Base-by-base conservation (phyloP, 495 filamentous ascomycete genomes). In the Hyaloscypha finlandica region DNA sequence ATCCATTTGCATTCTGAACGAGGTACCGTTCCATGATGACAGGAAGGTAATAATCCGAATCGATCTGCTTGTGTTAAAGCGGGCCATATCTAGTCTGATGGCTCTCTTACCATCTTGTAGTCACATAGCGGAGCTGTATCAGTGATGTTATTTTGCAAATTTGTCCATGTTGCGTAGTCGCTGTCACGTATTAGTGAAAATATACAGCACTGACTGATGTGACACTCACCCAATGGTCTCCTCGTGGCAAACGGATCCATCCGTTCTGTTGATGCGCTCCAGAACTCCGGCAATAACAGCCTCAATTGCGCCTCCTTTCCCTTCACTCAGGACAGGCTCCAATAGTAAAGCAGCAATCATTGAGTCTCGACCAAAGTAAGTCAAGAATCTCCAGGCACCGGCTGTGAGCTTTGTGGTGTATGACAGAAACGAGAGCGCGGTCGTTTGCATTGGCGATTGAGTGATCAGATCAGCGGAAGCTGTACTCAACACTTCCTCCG, bases 321-420 rank as follows among this genome's bases (percentile, higher is more conserved):
- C 86, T 57, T 78, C 76, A 66, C 85, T 88, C 8, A 90, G 77
- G 11, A 89, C 78, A 11, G 85, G 82, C 64, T 84, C 78, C 19
- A 90, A 70, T 3, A 89, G 76, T 12, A 90, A 78, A 30, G 82
- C 73, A 0, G 84, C 80, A 58, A 90, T 86, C 77, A 90, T 85
- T 52, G 81, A 85, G 68, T 90, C 87, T 5, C 87, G 81, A 3
- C 87, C 87, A 74, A 89, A 90, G 66, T 90, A 90, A 1, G 86
- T 90, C 61, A 90, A 71, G 65, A 88, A 90, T 14, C 86, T 77
- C 87, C 87, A 90, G n/a, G 85, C 84, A 19, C 87, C 87, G 11
- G 87, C 87, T 2, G 88, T 76, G 8, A 90, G 73, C 61, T 90
- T 90, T 20, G 81, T 78, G 0, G 78, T 84, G 71, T 87, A 90